These are phyloP conservation scores for sorghum (Sorghum bicolor) DNA, from an alignment of 176 grass and related monocot genomes.

Conservation along the genomic window Sorghum_bicolor_NCBIv3 NC_012873.2:53986501-53987000, in stretches of 20 bases:
- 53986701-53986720: background rate
- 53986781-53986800: slow-evolving; percentile 27
- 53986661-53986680: background rate
- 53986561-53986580: background rate
- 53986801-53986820: slow-evolving; percentile 38
- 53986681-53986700: background rate
- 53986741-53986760: background rate
- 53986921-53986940: background rate
- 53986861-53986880: slow-evolving; percentile 24
- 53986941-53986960: background rate
- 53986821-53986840: slow-evolving; percentile 11
- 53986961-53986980: background rate
- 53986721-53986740: background rate
- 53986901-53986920: background rate
- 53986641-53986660: no score
- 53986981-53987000: background rate
- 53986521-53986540: no score
- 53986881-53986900: background rate
- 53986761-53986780: slow-evolving; percentile 38
- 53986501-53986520: background rate
- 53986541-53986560: background rate
- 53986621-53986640: background rate
- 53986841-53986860: background rate
- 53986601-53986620: background rate
- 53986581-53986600: background rate